Evolutionary conservation across 352 stramenopile species (phyloP).

Genomic region (Blastocystis sp.): DNA sequence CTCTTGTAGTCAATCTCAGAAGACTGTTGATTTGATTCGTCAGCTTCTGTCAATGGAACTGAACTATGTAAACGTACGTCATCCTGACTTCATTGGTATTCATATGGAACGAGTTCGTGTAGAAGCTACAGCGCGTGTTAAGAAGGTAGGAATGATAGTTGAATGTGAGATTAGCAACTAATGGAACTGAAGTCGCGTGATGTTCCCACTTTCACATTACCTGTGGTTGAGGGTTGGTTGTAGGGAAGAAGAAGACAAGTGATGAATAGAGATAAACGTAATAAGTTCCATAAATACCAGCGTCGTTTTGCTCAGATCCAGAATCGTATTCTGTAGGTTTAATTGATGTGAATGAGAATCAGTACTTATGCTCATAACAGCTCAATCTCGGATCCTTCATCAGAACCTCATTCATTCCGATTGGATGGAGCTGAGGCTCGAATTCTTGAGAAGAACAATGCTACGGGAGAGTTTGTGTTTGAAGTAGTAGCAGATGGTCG

Average conservation of each 20-base stretch:
- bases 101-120: conserved; percentile 21
- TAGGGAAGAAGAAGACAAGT: background rate
- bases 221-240: conserved; percentile 18
- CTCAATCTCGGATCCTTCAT: background rate
- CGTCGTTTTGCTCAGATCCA: conserved; percentile 19
- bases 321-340: background rate
- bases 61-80: conserved; percentile 97
- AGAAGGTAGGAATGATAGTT: background rate
- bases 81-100: conserved; percentile 73
- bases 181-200: background rate
- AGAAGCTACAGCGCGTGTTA: background rate
- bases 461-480: conserved; percentile 7
- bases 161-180: background rate
- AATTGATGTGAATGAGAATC: background rate
- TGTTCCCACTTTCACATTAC: background rate
- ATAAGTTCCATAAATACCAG: conserved; percentile 45
- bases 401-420: background rate
- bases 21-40: conserved; percentile 83
- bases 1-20: conserved; percentile 71
- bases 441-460: background rate
- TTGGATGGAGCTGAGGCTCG: background rate
- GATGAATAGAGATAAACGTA: background rate
- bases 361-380: background rate
- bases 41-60: conserved; percentile 97
- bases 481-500: background rate